Base-by-base conservation (phyloP, 1,284 basidiomycete species). In the Malassezia obtusa region DNA sequence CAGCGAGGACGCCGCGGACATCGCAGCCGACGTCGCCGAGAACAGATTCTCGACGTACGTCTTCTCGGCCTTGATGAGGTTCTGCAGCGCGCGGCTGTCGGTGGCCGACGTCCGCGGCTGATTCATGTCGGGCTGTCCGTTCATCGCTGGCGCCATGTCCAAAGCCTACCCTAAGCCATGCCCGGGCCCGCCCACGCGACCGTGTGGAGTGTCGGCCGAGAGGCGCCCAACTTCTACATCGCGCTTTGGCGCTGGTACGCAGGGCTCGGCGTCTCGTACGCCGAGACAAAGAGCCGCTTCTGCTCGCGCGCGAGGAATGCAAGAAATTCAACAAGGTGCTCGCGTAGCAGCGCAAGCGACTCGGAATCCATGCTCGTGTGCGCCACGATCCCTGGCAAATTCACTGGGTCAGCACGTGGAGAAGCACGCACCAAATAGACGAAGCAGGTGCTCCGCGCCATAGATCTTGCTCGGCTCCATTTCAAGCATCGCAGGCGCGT, bases 301-400 rank as follows among this genome's bases (percentile, higher is more conserved):
- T 81, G 80, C 62, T 86, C 82, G 52, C 77, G 75, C 52, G 80
- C 78, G 78, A 88, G 81, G 61, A 69, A 95, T 88, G 78, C 77
- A 67, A 96, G 79, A 55, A 98, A 79, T 66, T 94, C 89, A 60
- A 86, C 86, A 55, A 89, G 83, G 74, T 95, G 91, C 62, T 95
- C 90, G 61, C 84, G 80, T 14, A 98, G 81, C 12, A 95, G 78
- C 30, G 77, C 77, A 24, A 92, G 83, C 11, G 85, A 86, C 67
- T 94, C 90, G 1, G 81, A 78, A 67, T 98, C 91, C 80, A 96
- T 85, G n/a, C 81, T 84, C 14, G 90, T 92, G 63, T 83, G 84
- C 1, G 86, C 83, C 40, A 96, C 84, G 81, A 95, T 90, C 81
- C 76, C 71, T 17, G 76, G 77, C 51, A 80, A 75, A 61, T 79